These are phyloP conservation scores for Polyporus arcularius DNA, from an alignment of 768 basidiomycete species.

Conservation along the genomic window DNA sequence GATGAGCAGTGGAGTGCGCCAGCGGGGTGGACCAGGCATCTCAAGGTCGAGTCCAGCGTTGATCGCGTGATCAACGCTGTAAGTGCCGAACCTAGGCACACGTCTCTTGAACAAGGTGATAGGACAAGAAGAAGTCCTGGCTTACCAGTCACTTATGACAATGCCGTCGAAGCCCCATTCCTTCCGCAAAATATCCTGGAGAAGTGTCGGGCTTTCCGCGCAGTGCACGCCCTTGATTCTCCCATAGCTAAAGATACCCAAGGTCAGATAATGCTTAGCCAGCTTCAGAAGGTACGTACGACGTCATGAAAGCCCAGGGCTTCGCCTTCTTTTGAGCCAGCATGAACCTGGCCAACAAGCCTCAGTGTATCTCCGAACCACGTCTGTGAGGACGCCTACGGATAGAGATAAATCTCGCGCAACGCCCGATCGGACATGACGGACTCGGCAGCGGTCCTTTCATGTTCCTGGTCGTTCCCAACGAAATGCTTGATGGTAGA, in stretches of 20 bases:
- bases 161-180: constrained; percentile 53
- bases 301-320: constrained; percentile 70
- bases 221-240: constrained; percentile 45
- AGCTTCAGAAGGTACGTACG: constrained; percentile 36
- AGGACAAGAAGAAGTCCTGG: background rate
- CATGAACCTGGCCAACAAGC: constrained; percentile 53
- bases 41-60: constrained; percentile 52
- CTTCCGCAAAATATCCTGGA: constrained; percentile 44
- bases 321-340: constrained; percentile 62
- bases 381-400: constrained; percentile 41
- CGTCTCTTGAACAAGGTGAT: background rate
- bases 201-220: constrained; percentile 42
- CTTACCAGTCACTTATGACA: constrained; percentile 51
- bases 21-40: constrained; percentile 46
- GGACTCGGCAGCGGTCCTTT: constrained; percentile 64
- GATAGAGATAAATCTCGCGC: constrained; percentile 72
- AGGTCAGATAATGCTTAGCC: constrained; percentile 5
- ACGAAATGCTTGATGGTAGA: constrained; percentile 78
- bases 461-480: constrained; percentile 74
- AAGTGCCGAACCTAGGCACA: constrained; percentile 41
- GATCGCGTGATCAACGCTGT: constrained; percentile 42
- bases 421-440: constrained; percentile 66
- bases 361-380: background rate
- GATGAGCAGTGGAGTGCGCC: constrained; percentile 39
- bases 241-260: constrained; percentile 38